Percentiles rank a stretch among this genome's conserved stretches.
Conservation (phyloP, 805 yeast species). For the Saturnispora sekii region DNA sequence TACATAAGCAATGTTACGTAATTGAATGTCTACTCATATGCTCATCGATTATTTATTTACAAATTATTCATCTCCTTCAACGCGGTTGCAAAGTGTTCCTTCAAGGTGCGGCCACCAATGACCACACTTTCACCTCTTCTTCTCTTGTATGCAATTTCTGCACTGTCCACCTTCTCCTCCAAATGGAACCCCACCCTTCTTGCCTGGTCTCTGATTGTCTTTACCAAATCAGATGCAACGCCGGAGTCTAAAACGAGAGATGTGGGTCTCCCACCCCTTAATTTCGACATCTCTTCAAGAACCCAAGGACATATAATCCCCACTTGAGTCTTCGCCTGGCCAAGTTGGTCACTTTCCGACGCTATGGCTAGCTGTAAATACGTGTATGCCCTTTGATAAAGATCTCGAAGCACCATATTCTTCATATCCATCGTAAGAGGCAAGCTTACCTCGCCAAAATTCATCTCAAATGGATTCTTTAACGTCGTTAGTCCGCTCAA, state of each 20-base stretch:
- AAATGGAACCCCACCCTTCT: constrained; percentile 12
- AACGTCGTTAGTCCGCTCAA: neutral
- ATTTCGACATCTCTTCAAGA: constrained; percentile 11
- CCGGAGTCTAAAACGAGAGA: constrained; percentile 4
- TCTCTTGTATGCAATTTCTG: constrained; percentile 2
- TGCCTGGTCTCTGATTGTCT: constrained; percentile 12
- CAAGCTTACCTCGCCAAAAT: constrained; percentile 19
- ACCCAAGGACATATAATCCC: constrained; percentile 20
- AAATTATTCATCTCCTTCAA: neutral
- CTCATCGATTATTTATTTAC: neutral
- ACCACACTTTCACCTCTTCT: constrained; percentile 9
- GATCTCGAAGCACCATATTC: constrained; percentile 20
- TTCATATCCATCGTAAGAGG: constrained; percentile 12
- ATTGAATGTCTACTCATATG: neutral
- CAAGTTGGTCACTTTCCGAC: constrained; percentile 8
- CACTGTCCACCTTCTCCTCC: neutral
- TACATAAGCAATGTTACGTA: too few species aligned
- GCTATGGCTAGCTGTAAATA: constrained; percentile 13
- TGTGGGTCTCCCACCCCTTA: constrained; percentile 9
- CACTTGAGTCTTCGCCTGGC: constrained; percentile 10
- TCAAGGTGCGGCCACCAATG: constrained; percentile 5
- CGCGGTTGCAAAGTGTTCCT: neutral
- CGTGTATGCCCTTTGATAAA: constrained; percentile 19
- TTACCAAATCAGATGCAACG: constrained; percentile 16
- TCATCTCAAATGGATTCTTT: constrained; percentile 24